These are phyloP conservation scores for Blastomyces emzantsi DNA, from an alignment of 2,329 filamentous ascomycete genomes.

Conservation along the genomic window DNA sequence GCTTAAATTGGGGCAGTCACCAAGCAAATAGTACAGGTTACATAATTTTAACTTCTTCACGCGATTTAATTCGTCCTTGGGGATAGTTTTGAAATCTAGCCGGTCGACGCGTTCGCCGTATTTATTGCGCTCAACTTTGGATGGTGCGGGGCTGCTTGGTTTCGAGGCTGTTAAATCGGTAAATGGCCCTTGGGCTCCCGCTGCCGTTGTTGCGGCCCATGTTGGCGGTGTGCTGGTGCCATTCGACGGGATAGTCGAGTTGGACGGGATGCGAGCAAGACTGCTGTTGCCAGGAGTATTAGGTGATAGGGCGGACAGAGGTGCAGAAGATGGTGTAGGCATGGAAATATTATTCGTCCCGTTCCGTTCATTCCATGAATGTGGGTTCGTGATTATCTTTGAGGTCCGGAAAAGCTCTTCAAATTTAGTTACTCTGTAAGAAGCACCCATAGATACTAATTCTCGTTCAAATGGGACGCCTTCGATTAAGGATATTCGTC, in stretches of 20 bases:
- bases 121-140: constrained; percentile 47
- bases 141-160: constrained; percentile 23
- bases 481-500: constrained; percentile 48
- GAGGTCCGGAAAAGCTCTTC: constrained; percentile 45
- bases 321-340: constrained; percentile 20
- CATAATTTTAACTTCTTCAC: constrained; percentile 56
- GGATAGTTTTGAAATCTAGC: constrained; percentile 42
- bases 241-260: constrained; percentile 23
- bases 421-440: constrained; percentile 44
- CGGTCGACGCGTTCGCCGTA: constrained; percentile 52
- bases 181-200: constrained; percentile 32
- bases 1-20: constrained; percentile 47
- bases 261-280: constrained; percentile 30
- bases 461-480: constrained; percentile 49
- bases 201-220: constrained; percentile 29
- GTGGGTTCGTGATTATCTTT: constrained; percentile 36
- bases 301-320: constrained; percentile 30
- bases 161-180: constrained; percentile 31
- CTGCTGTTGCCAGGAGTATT: constrained; percentile 23
- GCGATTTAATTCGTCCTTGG: constrained; percentile 48
- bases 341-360: constrained; percentile 11
- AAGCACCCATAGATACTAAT: constrained; percentile 38
- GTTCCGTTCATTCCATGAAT: constrained; percentile 16
- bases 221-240: constrained; percentile 23
- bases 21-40: constrained; percentile 52